phyloP scores from a whole-genome alignment of 257 asterid species.

The Gynochthodes officinalis region DNA sequence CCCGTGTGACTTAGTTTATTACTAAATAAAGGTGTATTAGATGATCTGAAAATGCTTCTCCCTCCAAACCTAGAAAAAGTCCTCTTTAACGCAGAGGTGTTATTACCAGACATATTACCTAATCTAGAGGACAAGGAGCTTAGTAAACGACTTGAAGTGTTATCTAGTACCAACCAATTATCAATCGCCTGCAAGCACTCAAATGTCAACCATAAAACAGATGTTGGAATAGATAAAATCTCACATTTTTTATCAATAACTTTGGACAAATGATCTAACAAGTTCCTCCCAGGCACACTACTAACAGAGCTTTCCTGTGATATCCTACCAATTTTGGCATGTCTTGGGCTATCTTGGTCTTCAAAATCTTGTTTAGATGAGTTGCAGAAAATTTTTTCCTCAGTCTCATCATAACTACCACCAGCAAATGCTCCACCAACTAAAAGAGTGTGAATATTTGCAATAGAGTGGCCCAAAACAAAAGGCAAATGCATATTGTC shows the following conservation, averaged over 20 bases:
- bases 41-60: constrained; percentile 45
- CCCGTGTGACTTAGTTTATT: constrained; percentile 37
- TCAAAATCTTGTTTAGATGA: constrained; percentile 49
- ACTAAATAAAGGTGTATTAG: constrained; percentile 32
- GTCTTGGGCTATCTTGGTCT: constrained; percentile 72
- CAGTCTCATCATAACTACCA: constrained; percentile 35
- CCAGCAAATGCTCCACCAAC: constrained; percentile 80
- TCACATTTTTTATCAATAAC: constrained; percentile 33
- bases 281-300: constrained; percentile 52
- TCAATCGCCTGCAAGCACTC: constrained; percentile 91
- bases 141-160: constrained; percentile 52
- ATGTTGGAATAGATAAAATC: constrained; percentile 49
- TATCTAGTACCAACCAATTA: constrained; percentile 75
- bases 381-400: constrained; percentile 40
- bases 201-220: constrained; percentile 72
- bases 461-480: constrained; percentile 62
- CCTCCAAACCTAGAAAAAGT: constrained; percentile 67
- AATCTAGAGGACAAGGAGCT: constrained; percentile 48
- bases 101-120: constrained; percentile 52
- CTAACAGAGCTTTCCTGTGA: constrained; percentile 81
- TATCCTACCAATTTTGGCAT: constrained; percentile 91
- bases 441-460: constrained; percentile 69
- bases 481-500: constrained; percentile 77
- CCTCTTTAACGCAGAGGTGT: constrained; percentile 57
- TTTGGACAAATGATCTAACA: constrained; percentile 44